Base-by-base conservation (phyloP, 306 rosid genomes). In the Betula pendula region DNA sequence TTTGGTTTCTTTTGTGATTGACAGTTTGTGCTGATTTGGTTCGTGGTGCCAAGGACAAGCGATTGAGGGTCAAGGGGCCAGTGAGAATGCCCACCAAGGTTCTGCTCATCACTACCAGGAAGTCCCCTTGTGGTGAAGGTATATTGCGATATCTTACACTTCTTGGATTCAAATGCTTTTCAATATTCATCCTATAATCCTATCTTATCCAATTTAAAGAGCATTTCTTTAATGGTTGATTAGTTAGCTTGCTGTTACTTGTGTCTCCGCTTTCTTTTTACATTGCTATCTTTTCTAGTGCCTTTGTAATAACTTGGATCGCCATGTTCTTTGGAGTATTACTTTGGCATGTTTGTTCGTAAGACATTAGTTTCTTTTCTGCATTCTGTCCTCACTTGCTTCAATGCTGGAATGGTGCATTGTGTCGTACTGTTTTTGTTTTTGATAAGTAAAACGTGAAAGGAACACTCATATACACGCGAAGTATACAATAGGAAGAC, bases 1-100 rank as follows among this genome's bases (percentile, higher is more conserved):
- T 38, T 38, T 71, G 27, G 59, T 24, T 2, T 14, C 5, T 29
- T 38, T 33, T 60, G 20, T 58, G 2, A 5, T 15, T 78, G 38
- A 25, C 71, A 94, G 98, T 91, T 71, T 93, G 98, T 75, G 47
- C 90, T 6, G 97, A 93, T 77, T 84, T 93, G 85, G 89, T 93
- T 80, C 90, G 97, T 2, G 98, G 97, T 19, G 98, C 97, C 22
- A 91, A 86, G 90, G 98, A 93, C 75, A 93, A 93, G 89, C 56
- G 81, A 22, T 87, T 91, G 14, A 87, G 96, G 83, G 97, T 91
- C 0, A 93, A 93, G 85, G 97, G 98, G n/a, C 98, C 98, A 13
- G 98, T 91, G 56, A 89, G 98, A 59, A 93, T 93, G 89, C 98
- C 98, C 6, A 93, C 98, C 19, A 91, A 93, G 80, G 98, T 93